These are phyloP conservation scores for Kodamaea neixiangensis DNA, from an alignment of 805 yeast genomes.

Conservation along the genomic window DNA sequence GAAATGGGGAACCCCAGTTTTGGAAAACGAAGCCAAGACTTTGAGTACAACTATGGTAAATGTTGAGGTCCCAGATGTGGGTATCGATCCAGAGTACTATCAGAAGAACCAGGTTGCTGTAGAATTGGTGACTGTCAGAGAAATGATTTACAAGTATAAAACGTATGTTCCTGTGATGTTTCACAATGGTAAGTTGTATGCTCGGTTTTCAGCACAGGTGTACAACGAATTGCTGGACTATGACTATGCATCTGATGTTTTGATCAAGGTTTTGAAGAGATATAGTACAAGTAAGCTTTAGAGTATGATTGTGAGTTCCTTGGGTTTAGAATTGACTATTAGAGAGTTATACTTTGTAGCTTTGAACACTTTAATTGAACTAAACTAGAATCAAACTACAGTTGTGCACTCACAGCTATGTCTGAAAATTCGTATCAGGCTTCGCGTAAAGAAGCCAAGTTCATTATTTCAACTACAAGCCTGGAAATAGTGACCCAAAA, in stretches of 20 bases:
- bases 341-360: too few relatives aligned
- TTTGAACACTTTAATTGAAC: too few relatives aligned
- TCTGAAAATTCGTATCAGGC: too few relatives aligned
- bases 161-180: slow-evolving; percentile 49
- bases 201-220: slow-evolving; percentile 60
- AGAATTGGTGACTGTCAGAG: not conserved
- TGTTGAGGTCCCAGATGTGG: slow-evolving; percentile 37
- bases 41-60: slow-evolving; percentile 47
- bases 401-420: too few relatives aligned
- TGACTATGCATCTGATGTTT: slow-evolving; percentile 43
- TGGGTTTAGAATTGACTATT: too few relatives aligned
- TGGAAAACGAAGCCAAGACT: slow-evolving; percentile 37
- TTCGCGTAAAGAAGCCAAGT: too few relatives aligned
- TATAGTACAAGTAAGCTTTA: not conserved
- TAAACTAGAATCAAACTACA: too few relatives aligned
- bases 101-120: not conserved
- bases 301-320: not conserved
- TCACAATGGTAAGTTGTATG: slow-evolving; percentile 34
- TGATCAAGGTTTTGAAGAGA: slow-evolving; percentile 25
- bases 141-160: slow-evolving; percentile 21
- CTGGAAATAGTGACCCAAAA: too few relatives aligned
- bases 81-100: slow-evolving; percentile 12
- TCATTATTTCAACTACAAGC: too few relatives aligned
- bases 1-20: slow-evolving; percentile 39
- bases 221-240: slow-evolving; percentile 61